Conservation (phyloP, 2,329 filamentous ascomycete species). For the Sporothrix brunneoviolacea region DNA sequence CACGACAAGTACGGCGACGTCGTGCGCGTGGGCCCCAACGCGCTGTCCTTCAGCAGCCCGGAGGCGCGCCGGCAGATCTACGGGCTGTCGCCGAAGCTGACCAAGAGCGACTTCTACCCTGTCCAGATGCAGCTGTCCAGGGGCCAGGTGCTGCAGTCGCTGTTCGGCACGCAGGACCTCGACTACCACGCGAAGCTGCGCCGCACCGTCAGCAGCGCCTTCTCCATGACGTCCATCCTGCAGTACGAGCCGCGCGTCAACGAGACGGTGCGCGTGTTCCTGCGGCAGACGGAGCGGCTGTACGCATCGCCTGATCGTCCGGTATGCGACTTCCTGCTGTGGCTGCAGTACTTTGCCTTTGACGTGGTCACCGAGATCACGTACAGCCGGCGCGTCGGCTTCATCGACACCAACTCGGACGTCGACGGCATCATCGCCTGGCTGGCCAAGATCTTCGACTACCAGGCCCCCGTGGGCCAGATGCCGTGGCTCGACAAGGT, state of each 20-base stretch:
- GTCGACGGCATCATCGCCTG: slow-evolving; percentile 35
- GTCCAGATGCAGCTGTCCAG: slow-evolving; percentile 10
- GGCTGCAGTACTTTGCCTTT: slow-evolving; percentile 43
- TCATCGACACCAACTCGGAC: slow-evolving; percentile 37
- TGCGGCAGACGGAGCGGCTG: slow-evolving; percentile 29
- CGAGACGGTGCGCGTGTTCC: slow-evolving; percentile 37
- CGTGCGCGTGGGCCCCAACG: slow-evolving; percentile 67
- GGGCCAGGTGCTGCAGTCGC: slow-evolving; percentile 7
- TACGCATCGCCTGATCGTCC: slow-evolving; percentile 21
- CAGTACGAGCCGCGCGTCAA: slow-evolving; percentile 44
- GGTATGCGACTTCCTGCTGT: slow-evolving; percentile 34
- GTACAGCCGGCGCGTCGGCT: slow-evolving; percentile 42
- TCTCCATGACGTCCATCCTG: slow-evolving; percentile 36
- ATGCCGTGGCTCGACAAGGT: slow-evolving; percentile 18
- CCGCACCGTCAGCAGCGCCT: slow-evolving; percentile 16
- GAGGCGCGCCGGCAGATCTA: slow-evolving; percentile 69
- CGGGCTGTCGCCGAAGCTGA: slow-evolving; percentile 39
- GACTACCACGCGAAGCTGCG: slow-evolving; percentile 12
- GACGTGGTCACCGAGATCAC: slow-evolving; percentile 47
- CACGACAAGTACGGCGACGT: slow-evolving; percentile 67
- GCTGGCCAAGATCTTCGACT: slow-evolving; percentile 21
- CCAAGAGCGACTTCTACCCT: slow-evolving; percentile 11
- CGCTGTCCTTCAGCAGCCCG: slow-evolving; percentile 65
- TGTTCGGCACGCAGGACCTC: slow-evolving; percentile 11
- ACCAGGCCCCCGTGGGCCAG: slow-evolving; percentile 26